Base-by-base conservation (phyloP, 345 rosid species). In the Citrus sinensis region DNA sequence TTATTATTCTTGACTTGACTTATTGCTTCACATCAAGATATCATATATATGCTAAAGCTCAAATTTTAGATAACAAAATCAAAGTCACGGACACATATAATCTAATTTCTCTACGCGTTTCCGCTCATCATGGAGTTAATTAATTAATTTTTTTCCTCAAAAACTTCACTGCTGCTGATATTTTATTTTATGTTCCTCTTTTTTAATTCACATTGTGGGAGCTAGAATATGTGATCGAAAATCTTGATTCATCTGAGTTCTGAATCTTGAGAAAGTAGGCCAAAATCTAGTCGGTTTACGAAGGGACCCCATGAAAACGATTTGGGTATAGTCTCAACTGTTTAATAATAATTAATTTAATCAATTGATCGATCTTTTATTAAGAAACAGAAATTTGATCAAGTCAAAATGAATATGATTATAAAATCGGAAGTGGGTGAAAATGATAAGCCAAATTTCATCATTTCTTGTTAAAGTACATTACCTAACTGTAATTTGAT, bases 61-160 rank as follows among this genome's bases (percentile, higher is more conserved):
- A 46, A 46, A 46, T 46, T 46, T 46, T 46, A 13, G 51, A 46
- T 46, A 46, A 46, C 51, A 46, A 46, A 46, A 46, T 46, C 51
- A 46, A 46, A 46, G 51, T 46, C 51, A 46, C 51, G 51, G 51
- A 46, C 51, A 3, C 51, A 46, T 46, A 56, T 46, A 56, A 35
- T 17, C 4, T 51, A 19, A 54, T 80, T 69, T 49, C 16, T 51
- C 20, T 35, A 82, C 82, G 83, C 85, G 83, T 80, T 71, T 66
- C 85, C 83, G 87, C 74, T 76, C 65, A 85, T 82, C 87, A 80
- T 74, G 85, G 81, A 79, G 71, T 51, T 19, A 54, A 68, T 40
- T 39, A 63, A 49, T 30, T 29, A 73, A 22, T 72, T 42, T 55
- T 14, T 25, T 30, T 35, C 37, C 40, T 17, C 11, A 32, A 30